Base-by-base conservation (phyloP, 495 filamentous ascomycete genomes). In the Parmelia sp. region DNA sequence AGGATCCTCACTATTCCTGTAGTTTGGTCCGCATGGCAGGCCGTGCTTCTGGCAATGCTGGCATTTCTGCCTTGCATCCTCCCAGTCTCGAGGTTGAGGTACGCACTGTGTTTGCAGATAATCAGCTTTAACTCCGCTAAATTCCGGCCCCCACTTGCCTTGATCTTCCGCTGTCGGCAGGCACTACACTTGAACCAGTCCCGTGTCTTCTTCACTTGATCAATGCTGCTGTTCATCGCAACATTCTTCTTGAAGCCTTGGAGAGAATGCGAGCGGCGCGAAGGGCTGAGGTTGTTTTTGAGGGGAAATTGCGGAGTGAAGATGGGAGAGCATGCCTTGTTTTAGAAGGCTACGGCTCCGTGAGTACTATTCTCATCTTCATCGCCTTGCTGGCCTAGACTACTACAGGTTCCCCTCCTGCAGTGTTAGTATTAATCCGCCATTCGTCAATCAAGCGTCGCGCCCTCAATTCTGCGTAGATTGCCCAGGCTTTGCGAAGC, bases 191-290 rank as follows among this genome's bases (percentile, higher is more conserved):
- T 59, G 14, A 15, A 17, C 36, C 14, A 8, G 14, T 59, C 36
- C 10, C 57, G 57, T 17, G n/a, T 59, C n/a, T 44, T 59, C 57
- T 42, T 59, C 40, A n/a, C 57, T 59, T 25, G 33, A 17, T 25
- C 8, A 27, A n/a, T 21, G 57, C 0, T 59, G 57, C 15, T 15
- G 19, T 37, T 36, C 57, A 59, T 59, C 10, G 57, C 57, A 15
- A 27, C 57, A 59, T 59, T n/a, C n/a, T n/a, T n/a, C n/a, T n/a
- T n/a, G n/a, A n/a, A n/a, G n/a, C n/a, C 10, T 15, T 59, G 19
- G 6, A 4, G 36, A 39, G 19, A 25, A 42, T 21, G 23, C 42
- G 17, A 40, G 21, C 1, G 35, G 42, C n/a, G 35, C 8, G 19
- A n/a, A n/a, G 3, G 42, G 42, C 42, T 21, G 19, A 44, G 42